phyloP scores from a whole-genome alignment of 2,329 filamentous ascomycete species.

The Macrophomina phaseolina region DNA sequence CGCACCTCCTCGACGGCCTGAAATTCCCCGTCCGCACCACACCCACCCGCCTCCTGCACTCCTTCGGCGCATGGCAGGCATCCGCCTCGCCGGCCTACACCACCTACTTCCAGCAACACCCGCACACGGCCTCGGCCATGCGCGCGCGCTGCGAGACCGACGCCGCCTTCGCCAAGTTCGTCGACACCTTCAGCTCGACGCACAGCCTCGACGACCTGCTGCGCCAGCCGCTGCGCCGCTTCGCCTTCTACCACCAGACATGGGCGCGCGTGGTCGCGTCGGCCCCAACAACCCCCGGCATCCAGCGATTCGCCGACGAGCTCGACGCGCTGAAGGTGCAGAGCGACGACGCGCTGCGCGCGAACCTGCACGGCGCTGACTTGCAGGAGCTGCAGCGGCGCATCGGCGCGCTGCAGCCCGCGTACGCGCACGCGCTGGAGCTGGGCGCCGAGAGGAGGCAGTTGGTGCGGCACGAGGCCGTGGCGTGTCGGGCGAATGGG shows the following conservation, averaged over 20 bases:
- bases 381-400: constrained; percentile 35
- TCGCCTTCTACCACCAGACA: constrained; percentile 34
- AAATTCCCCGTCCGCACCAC: constrained; percentile 30
- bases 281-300: constrained; percentile 18
- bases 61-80: constrained; percentile 36
- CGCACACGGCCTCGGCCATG: constrained; percentile 36
- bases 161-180: constrained; percentile 35
- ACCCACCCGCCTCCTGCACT: constrained; percentile 28
- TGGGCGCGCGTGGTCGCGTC: constrained; percentile 27
- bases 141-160: constrained; percentile 34
- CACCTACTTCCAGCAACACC: constrained; percentile 36
- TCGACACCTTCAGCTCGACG: constrained; percentile 30
- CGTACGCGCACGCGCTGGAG: constrained; percentile 28
- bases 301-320: constrained; percentile 29
- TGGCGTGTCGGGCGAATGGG: constrained; percentile 39
- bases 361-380: constrained; percentile 34
- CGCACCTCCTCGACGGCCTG: constrained; percentile 34
- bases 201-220: constrained; percentile 39
- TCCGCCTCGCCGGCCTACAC: constrained; percentile 34
- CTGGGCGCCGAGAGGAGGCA: constrained; percentile 32
- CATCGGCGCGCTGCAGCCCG: constrained; percentile 33
- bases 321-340: constrained; percentile 30
- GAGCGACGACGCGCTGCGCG: constrained; percentile 30
- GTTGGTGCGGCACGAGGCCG: constrained; percentile 34
- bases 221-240: constrained; percentile 34